These are phyloP conservation scores for Daldinia childiae DNA, from an alignment of 495 filamentous ascomycete species.

Conservation along the genomic window DNA sequence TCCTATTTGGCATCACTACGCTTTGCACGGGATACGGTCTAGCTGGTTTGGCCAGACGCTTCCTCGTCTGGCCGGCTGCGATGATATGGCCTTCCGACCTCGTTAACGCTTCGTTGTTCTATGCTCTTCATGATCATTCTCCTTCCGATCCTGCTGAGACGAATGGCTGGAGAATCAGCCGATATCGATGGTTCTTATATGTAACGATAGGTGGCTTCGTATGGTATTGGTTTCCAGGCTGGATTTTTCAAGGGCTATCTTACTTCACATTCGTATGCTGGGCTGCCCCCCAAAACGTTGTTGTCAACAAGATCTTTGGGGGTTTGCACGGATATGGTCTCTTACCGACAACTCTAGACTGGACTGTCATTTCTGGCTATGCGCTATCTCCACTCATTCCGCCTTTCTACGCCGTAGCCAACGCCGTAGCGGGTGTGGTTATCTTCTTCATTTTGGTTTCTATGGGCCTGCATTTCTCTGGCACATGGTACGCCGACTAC, in stretches of 20 bases:
- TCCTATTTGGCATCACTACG: conserved; percentile 74
- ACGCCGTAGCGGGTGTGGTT: conserved; percentile 65
- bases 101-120: conserved; percentile 72
- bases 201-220: conserved; percentile 61
- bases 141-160: conserved; percentile 64
- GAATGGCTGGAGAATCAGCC: conserved; percentile 71
- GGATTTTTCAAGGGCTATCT: conserved; percentile 65
- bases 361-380: conserved; percentile 71
- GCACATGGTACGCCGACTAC: conserved; percentile 69
- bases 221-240: conserved; percentile 70
- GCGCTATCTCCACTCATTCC: conserved; percentile 73
- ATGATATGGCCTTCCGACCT: conserved; percentile 79
- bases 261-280: conserved; percentile 71
- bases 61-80: conserved; percentile 68
- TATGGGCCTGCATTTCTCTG: conserved; percentile 68
- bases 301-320: conserved; percentile 76
- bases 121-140: conserved; percentile 72
- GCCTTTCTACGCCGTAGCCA: conserved; percentile 72
- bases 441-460: conserved; percentile 63
- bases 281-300: conserved; percentile 68
- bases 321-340: conserved; percentile 68
- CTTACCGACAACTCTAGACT: conserved; percentile 69
- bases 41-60: conserved; percentile 71
- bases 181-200: conserved; percentile 72
- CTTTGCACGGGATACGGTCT: conserved; percentile 78